Base-by-base conservation (phyloP, 2,329 filamentous ascomycete genomes). In the Lachnellula arida region DNA sequence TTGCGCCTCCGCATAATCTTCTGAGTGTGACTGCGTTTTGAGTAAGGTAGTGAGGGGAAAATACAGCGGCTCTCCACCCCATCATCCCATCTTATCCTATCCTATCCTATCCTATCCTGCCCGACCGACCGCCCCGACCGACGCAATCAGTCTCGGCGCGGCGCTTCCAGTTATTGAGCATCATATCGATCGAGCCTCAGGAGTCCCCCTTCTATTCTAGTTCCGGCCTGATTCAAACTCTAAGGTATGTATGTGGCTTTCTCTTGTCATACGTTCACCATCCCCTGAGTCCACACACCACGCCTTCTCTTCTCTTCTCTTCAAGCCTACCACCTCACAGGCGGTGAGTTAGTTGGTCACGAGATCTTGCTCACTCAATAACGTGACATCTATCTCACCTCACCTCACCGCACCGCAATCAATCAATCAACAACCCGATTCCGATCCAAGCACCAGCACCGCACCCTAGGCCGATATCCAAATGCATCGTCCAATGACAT, bases 61-160 rank as follows among this genome's bases (percentile, higher is more conserved):
- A 28, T 8, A 52, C 56, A 43, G 32, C 44, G 25, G 32, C 51
- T 50, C 17, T 40, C 55, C 8, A 47, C 22, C 49, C 34, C 49
- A 37, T 53, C 47, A 47, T 53, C 46, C 48, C 60, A 28, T 35
- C 53, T 46, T 44, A 46, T 44, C 55, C 53, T 39, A 46, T 49
- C 39, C 11, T 15, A 40, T 14, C 47, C 54, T 23, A 42, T 52
- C 49, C 23, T 25, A n/a, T 49, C 34, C 53, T 46, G 37, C 51
- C 40, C 40, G 35, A 39, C 35, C 35, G 4, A 39, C 35, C 23
- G 7, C 4, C 23, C 25, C 25, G 28, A 32, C 28, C 8, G 28
- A 32, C 28, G 28, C 28, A 19, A 40, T 15, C 37, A 40, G 14
- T 40, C 37, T 40, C 37, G 19, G 19, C 19, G 19, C 19, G 37